Conservation (phyloP, 768 basidiomycete species). For the Nidula microcarpa region DNA sequence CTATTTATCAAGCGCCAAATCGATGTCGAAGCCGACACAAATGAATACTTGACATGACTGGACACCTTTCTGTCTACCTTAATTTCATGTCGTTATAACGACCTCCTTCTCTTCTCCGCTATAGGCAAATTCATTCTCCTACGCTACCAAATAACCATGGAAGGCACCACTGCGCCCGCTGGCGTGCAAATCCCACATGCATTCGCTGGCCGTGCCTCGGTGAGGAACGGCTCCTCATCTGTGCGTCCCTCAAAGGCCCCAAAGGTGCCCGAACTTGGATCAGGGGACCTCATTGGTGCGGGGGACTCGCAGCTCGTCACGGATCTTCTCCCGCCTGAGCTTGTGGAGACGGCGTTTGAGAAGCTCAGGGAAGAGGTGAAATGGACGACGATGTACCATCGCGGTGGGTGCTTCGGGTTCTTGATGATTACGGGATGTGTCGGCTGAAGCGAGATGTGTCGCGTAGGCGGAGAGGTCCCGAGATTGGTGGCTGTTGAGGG, state of each 20-base stretch:
- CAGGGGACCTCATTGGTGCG: conserved; percentile 43
- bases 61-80: too few species aligned
- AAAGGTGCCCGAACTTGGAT: conserved; percentile 11
- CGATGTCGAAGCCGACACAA: too few species aligned
- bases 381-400: conserved; percentile 74
- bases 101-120: too few species aligned
- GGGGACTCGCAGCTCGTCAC: conserved; percentile 66
- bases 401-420: conserved; percentile 39
- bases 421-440: neutral
- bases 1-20: too few species aligned
- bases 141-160: too few species aligned
- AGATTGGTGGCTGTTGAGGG: conserved; percentile 34
- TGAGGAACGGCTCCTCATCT: neutral
- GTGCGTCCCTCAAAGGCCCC: neutral
- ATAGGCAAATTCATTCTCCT: too few species aligned
- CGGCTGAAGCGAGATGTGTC: too few species aligned
- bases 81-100: too few species aligned
- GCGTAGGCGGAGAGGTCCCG: conserved; percentile 59
- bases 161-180: too few species aligned
- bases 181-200: neutral
- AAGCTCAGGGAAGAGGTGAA: conserved; percentile 59
- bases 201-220: neutral
- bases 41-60: too few species aligned
- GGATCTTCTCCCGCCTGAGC: conserved; percentile 52
- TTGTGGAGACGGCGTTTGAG: conserved; percentile 57